Conservation (phyloP, 768 basidiomycete genomes). For the Boletales sp. region DNA sequence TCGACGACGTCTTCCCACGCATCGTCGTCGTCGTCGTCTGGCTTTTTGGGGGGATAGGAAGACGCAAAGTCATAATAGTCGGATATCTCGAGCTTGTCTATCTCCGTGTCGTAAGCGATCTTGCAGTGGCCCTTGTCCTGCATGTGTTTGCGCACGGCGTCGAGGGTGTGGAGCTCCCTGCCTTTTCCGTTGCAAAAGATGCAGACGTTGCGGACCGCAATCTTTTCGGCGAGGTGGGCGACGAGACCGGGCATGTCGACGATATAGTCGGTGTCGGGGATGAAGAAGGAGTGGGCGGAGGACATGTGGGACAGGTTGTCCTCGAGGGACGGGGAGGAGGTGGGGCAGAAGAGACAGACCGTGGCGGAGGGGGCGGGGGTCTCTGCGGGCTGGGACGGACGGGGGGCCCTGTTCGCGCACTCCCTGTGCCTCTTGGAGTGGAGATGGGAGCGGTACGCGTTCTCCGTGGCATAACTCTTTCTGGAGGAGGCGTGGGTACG, state of each 20-base stretch:
- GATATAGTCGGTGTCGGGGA: conserved; percentile 91
- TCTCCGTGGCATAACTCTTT: conserved; percentile 86
- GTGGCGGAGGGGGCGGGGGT: conserved; percentile 41
- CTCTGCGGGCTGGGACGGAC: background rate
- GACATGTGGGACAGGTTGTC: conserved; percentile 88
- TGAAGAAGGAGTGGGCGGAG: conserved; percentile 83
- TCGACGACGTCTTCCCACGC: conserved; percentile 37
- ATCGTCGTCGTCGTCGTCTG: conserved; percentile 33
- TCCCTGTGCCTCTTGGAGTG: conserved; percentile 89
- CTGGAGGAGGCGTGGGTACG: conserved; percentile 37
- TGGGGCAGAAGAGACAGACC: conserved; percentile 85
- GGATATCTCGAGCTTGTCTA: conserved; percentile 80
- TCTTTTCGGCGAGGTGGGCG: conserved; percentile 85
- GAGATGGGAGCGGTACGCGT: conserved; percentile 84
- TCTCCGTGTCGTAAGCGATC: conserved; percentile 80
- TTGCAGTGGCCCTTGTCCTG: conserved; percentile 95
- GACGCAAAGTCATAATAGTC: conserved; percentile 91
- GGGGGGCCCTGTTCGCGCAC: conserved; percentile 50
- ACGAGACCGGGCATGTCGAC: conserved; percentile 80
- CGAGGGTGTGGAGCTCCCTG: conserved; percentile 75
- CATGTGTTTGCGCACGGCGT: conserved; percentile 96
- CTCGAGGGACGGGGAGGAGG: conserved; percentile 47
- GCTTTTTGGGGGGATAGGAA: conserved; percentile 63
- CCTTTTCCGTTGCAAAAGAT: conserved; percentile 84
- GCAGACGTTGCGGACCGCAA: conserved; percentile 90